A percentile compares a stretch with the other conserved stretches of the same genome.
These are phyloP conservation scores for Symbiodinium pilosum DNA, from an alignment of 73 alveolate genomes.

Conservation along the genomic window DNA sequence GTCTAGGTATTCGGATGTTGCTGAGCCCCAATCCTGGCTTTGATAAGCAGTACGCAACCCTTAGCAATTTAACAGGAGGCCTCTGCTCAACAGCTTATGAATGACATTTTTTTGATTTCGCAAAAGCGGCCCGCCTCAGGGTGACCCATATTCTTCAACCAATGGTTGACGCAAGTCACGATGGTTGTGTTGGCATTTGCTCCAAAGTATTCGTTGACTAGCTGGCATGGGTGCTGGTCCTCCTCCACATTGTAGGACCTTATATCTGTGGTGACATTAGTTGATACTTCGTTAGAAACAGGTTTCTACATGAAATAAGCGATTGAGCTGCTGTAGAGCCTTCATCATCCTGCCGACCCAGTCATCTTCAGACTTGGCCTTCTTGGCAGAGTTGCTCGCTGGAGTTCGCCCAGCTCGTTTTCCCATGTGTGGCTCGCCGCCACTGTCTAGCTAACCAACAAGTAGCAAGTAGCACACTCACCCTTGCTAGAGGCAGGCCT, in stretches of 20 bases:
- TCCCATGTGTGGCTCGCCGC: background rate
- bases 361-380: background rate
- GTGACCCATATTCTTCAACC: background rate
- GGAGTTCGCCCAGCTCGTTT: background rate
- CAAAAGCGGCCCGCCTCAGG: background rate
- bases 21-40: background rate
- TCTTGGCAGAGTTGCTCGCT: background rate
- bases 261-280: background rate
- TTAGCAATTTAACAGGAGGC: background rate
- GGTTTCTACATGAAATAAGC: no score
- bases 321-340: background rate
- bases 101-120: no score
- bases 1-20: background rate
- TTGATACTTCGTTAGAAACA: background rate
- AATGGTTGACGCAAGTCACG: background rate
- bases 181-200: background rate
- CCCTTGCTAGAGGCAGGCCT: no score
- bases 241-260: background rate
- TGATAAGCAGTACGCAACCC: background rate
- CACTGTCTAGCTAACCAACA: no score
- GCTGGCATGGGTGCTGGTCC: background rate
- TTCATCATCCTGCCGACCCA: background rate
- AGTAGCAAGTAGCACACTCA: no score
- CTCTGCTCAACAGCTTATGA: no score
- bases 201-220: background rate